These are phyloP conservation scores for Penicillium sp. DNA, from an alignment of 2,329 filamentous ascomycete species.

Conservation along the genomic window DNA sequence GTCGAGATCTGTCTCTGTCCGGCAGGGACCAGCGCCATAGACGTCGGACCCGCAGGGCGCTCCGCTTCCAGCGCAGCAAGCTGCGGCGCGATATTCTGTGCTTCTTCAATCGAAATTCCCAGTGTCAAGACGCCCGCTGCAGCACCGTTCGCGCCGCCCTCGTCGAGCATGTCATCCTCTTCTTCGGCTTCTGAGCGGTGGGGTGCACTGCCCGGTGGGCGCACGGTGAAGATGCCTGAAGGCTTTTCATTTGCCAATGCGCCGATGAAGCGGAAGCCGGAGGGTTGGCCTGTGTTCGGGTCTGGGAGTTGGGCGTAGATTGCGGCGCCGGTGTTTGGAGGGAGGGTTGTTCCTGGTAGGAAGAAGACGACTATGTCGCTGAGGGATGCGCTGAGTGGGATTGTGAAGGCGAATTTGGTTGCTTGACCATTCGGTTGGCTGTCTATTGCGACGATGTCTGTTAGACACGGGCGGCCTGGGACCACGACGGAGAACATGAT, in stretches of 20 bases:
- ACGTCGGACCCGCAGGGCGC: slow-evolving; percentile 21
- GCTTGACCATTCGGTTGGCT: slow-evolving; percentile 55
- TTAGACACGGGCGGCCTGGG: slow-evolving; percentile 59
- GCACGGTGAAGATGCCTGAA: slow-evolving; percentile 83
- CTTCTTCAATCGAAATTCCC: slow-evolving; percentile 78
- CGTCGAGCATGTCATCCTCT: slow-evolving; percentile 48
- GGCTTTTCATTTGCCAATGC: slow-evolving; percentile 88
- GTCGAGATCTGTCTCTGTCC: slow-evolving; percentile 57
- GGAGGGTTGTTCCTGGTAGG: slow-evolving; percentile 72
- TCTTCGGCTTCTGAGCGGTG: slow-evolving; percentile 34
- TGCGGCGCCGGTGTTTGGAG: slow-evolving; percentile 73
- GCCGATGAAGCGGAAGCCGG: slow-evolving; percentile 79
- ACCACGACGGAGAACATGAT: slow-evolving; percentile 62
- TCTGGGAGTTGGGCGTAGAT: slow-evolving; percentile 79
- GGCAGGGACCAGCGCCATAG: slow-evolving; percentile 32
- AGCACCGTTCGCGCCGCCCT: slow-evolving; percentile 27
- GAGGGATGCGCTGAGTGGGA: slow-evolving; percentile 60
- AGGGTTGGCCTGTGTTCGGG: slow-evolving; percentile 27
- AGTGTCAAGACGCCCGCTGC: slow-evolving; percentile 60
- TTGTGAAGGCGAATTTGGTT: slow-evolving; percentile 65
- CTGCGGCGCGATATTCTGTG: slow-evolving; percentile 66
- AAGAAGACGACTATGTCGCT: slow-evolving; percentile 84
- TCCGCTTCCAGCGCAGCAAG: slow-evolving; percentile 56
- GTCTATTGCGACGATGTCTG: slow-evolving; percentile 51
- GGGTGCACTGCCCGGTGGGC: slow-evolving; percentile 21